Conservation (phyloP, 2,329 filamentous ascomycete species). For the Elsinoe ampelina region DNA sequence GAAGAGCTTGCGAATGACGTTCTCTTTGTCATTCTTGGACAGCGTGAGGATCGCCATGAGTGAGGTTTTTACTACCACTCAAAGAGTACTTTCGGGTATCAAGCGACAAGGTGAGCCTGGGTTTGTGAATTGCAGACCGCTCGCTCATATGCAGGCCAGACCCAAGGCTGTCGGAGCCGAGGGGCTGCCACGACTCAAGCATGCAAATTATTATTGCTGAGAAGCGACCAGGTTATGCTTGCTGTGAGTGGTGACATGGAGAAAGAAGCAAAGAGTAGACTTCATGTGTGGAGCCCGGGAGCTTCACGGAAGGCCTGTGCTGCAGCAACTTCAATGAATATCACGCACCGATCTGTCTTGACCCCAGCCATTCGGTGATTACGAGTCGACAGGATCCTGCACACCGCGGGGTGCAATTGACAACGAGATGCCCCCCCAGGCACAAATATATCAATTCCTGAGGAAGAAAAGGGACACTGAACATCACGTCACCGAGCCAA, state of each 20-base stretch:
- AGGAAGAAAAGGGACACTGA: neutral
- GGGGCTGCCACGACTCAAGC: neutral
- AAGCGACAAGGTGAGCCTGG: neutral
- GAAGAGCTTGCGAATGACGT: neutral
- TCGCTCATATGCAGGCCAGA: neutral
- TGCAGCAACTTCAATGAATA: slow-evolving; percentile 1
- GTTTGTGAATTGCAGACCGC: neutral
- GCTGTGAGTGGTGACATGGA: neutral
- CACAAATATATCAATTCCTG: no score
- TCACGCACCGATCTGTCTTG: neutral
- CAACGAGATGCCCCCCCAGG: no score
- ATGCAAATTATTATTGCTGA: neutral
- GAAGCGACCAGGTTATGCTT: neutral
- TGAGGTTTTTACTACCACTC: neutral
- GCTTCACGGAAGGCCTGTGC: neutral
- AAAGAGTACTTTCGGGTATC: neutral
- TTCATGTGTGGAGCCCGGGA: no score
- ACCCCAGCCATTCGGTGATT: slow-evolving; percentile 1
- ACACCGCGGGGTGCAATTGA: neutral
- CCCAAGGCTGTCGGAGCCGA: neutral
- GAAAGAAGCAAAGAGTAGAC: neutral
- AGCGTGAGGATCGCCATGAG: neutral
- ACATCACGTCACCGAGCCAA: neutral
- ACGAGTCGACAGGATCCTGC: neutral
- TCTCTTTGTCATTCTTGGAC: neutral